Percentiles rank a stretch among this genome's conserved stretches.
Evolutionary conservation across 495 filamentous ascomycete species (phyloP).

Genomic region (Elaphomyces granulatus): DNA sequence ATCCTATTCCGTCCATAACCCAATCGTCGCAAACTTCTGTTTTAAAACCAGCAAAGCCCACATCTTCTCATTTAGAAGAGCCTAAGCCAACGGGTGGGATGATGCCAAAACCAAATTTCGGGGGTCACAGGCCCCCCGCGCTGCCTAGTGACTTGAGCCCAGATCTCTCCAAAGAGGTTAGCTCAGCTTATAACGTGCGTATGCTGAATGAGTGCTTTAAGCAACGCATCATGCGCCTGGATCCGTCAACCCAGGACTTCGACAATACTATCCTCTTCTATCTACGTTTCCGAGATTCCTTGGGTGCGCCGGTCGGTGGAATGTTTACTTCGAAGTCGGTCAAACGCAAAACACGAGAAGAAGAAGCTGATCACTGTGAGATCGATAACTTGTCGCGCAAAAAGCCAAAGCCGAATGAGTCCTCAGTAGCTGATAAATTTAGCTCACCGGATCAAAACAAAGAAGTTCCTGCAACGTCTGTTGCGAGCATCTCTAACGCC

Average conservation of each 20-base stretch:
- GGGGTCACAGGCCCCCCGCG: constrained; percentile 8
- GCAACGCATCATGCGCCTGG: constrained; percentile 13
- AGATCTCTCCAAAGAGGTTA: constrained; percentile 10
- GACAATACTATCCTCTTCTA: constrained; percentile 24
- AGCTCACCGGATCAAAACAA: neutral
- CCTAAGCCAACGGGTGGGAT: neutral
- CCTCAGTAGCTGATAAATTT: neutral
- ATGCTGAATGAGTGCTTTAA: constrained; percentile 23
- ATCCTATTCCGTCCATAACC: neutral
- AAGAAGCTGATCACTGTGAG: neutral
- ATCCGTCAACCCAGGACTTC: constrained; percentile 18
- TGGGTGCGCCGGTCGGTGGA: constrained; percentile 19
- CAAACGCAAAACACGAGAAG: constrained; percentile 1
- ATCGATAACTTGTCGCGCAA: constrained; percentile 5
- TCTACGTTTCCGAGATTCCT: constrained; percentile 19
- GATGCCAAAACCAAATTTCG: constrained; percentile 3
- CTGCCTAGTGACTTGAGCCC: constrained; percentile 9
- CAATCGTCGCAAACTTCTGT: too few relatives aligned
- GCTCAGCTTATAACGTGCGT: constrained; percentile 15
- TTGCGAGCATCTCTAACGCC: neutral
- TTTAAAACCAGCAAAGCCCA: neutral
- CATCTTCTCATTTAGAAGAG: neutral
- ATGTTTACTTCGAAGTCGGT: neutral
- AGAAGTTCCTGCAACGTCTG: neutral
- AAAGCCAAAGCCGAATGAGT: constrained; percentile 7